A percentile compares a stretch with the other conserved stretches of the same genome.
phyloP scores from a whole-genome alignment of 2,329 filamentous ascomycete species.

The Annulohypoxylon truncatum region DNA sequence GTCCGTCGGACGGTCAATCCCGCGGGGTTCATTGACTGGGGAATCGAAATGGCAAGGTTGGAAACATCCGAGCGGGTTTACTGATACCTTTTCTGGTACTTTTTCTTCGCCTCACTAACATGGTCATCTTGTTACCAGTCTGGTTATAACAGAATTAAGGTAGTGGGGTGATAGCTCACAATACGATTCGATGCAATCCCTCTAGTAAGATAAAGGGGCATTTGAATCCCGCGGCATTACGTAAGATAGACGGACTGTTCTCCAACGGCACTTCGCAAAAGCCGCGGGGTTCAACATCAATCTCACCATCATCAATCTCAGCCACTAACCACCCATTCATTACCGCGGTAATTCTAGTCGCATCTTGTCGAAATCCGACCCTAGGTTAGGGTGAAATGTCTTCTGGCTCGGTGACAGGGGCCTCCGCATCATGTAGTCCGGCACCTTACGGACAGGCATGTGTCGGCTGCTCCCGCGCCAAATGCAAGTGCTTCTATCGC shows the following conservation, averaged over 20 bases:
- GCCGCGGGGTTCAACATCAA: slow-evolving; percentile 12
- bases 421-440: slow-evolving; percentile 27
- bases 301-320: slow-evolving; percentile 6
- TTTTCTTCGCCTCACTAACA: not conserved
- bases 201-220: not conserved
- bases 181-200: not conserved
- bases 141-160: not conserved
- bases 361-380: not conserved
- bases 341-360: slow-evolving; percentile 4
- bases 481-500: slow-evolving; percentile 45
- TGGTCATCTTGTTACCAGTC: not conserved
- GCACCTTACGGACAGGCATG: slow-evolving; percentile 45
- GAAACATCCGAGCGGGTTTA: not conserved
- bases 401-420: slow-evolving; percentile 5
- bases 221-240: slow-evolving; percentile 26
- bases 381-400: slow-evolving; percentile 18
- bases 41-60: not conserved
- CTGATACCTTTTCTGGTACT: not conserved
- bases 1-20: no score
- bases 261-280: not conserved
- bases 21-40: slow-evolving; percentile 1
- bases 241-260: not conserved
- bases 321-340: not conserved
- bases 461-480: slow-evolving; percentile 41
- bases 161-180: not conserved